Percentiles rank a stretch among this genome's conserved stretches.
These are phyloP conservation scores for Fonsecaea erecta DNA, from an alignment of 2,329 filamentous ascomycete genomes.

Conservation along the genomic window DNA sequence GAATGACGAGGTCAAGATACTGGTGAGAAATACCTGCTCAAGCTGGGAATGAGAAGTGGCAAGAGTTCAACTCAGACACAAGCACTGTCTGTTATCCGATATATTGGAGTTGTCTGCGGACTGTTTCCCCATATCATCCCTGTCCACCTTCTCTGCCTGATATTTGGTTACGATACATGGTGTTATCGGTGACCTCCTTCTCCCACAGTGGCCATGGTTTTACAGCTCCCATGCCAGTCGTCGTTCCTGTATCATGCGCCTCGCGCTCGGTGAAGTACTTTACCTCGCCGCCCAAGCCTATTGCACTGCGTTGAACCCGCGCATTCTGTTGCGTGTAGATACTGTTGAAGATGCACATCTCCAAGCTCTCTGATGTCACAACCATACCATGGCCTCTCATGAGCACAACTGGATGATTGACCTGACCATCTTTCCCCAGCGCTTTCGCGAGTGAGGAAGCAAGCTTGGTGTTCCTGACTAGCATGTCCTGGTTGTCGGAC, in stretches of 20 bases:
- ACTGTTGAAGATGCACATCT: constrained; percentile 15
- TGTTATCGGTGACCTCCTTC: constrained; percentile 1
- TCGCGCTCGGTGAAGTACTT: constrained; percentile 8
- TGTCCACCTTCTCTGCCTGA: not conserved
- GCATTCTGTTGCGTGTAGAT: constrained; percentile 14
- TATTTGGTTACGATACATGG: constrained; percentile 8
- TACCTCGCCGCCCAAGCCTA: not conserved
- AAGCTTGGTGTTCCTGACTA: constrained; percentile 10
- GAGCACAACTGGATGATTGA: constrained; percentile 12
- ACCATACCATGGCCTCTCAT: constrained; percentile 19
- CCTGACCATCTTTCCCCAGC: constrained; percentile 8
- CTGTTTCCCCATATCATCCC: not conserved
- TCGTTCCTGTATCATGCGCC: constrained; percentile 10
- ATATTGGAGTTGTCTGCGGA: not conserved
- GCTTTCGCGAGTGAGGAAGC: constrained; percentile 4
- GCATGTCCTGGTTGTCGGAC: constrained; percentile 12
- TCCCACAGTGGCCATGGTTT: constrained; percentile 14
- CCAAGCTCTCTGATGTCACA: constrained; percentile 7
- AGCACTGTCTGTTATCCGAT: not conserved
- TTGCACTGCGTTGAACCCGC: constrained; percentile 3
- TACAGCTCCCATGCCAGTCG: constrained; percentile 14
- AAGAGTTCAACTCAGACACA: not conserved
- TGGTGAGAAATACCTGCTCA: not conserved
- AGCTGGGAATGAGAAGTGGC: not conserved
- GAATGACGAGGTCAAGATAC: not conserved